Evolutionary conservation across 768 basidiomycete species (phyloP), one percentile per base, ranked within the genome.

Genomic region (Lactarius trivialis): DNA sequence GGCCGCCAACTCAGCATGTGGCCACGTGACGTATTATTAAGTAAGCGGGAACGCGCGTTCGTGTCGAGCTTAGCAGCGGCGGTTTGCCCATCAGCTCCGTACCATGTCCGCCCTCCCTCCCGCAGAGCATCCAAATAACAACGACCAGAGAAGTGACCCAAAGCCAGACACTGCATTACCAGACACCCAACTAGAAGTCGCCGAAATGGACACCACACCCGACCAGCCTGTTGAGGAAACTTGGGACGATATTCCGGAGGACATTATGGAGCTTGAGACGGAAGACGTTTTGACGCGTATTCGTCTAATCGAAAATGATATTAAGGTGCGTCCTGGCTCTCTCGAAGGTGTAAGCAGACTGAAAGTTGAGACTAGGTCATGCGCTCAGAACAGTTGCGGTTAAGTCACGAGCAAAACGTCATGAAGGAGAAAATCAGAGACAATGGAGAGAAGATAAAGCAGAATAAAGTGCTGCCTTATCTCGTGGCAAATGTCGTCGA

Each of bases 401-500:
- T 99, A 59, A 86, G 91, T 69, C 96, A 98, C 72, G 97, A 98
- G 74, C 91, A 96, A 75, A 89, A 78, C 68, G 88, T 89, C 67
- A 98, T 99, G 97, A 89, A 92, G 72, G 95, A 98, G 80, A 97
- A 96, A 82, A 97, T 99, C 71, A 85, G 92, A 57, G 97, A 99
- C 72, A 99, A 98, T 66, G 88, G 89, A 51, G 93, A 97, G 76
- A 98, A 98, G 78, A 91, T 99, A 67, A 97, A 97, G 76, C 96
- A 99, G 83, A 98, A 99, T 76, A 98, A 98, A 76, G 93, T 97
- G 14, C 78, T 99, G 48, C 97, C 97, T 7, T 99, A 99, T 75
- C 85, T 99, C 57, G 97, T 99, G 39, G 93, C 90, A 17, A 97
- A 98, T 70, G 92, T 99, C 37, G 93, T 99, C 19, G 97, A 98